Evolutionary conservation across 2,329 filamentous ascomycete genomes (phyloP).

Genomic region (Ophiocordyceps camponoti-leonardi): DNA sequence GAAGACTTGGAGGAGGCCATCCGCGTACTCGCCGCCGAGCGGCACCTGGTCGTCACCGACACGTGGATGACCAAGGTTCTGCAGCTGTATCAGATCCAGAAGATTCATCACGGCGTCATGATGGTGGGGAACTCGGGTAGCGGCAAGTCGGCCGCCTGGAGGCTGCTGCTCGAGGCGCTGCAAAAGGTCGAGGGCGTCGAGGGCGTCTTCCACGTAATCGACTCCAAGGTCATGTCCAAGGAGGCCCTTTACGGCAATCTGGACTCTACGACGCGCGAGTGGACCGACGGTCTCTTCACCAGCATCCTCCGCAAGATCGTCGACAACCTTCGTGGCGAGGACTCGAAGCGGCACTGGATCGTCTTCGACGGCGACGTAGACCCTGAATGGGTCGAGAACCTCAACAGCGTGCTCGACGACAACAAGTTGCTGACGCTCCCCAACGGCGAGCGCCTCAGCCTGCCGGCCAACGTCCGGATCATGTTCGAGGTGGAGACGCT

Average conservation of each 20-base stretch:
- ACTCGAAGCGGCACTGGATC: slow-evolving; percentile 96
- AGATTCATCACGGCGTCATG: slow-evolving; percentile 98
- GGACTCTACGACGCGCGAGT: slow-evolving; percentile 92
- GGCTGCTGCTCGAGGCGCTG: slow-evolving; percentile 74
- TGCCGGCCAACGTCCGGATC: slow-evolving; percentile 89
- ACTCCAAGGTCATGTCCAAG: slow-evolving; percentile 99
- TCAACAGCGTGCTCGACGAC: slow-evolving; percentile 98
- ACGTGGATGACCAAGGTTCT: slow-evolving; percentile 96
- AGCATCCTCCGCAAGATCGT: slow-evolving; percentile 97
- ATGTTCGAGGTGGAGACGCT: slow-evolving; percentile 99
- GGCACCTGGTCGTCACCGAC: slow-evolving; percentile 78
- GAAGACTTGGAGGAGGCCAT: slow-evolving; percentile 67
- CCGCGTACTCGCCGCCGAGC: slow-evolving; percentile 63
- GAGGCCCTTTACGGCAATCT: slow-evolving; percentile 91
- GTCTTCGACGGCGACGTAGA: slow-evolving; percentile 98
- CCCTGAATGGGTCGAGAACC: slow-evolving; percentile 97
- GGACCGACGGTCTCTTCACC: slow-evolving; percentile 97
- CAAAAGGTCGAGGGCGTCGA: slow-evolving; percentile 84
- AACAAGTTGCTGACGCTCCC: slow-evolving; percentile 95
- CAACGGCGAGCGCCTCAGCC: slow-evolving; percentile 91
- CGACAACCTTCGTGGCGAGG: slow-evolving; percentile 93
- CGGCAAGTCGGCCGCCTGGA: slow-evolving; percentile 93
- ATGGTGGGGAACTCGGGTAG: slow-evolving; percentile 98
- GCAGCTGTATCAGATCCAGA: slow-evolving; percentile 95
- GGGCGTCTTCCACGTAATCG: slow-evolving; percentile 92